Evolutionary conservation across 2,329 filamentous ascomycete species (phyloP).

Genomic region (Stemphylium lycopersici): DNA sequence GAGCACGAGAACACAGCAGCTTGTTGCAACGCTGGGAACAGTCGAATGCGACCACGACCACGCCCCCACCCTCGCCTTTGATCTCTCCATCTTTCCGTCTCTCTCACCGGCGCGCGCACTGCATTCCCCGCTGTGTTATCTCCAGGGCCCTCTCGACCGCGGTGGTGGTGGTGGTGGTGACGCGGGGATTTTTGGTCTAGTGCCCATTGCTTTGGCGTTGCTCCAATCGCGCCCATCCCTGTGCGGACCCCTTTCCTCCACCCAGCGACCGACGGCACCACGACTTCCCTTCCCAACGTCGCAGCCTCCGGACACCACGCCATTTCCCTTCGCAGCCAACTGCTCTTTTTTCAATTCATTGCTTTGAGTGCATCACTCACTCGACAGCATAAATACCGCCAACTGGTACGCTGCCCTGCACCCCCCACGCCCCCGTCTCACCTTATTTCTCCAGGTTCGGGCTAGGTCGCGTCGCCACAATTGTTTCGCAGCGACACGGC

Average conservation of each 20-base stretch:
- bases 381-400: conserved; percentile 45
- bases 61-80: conserved; percentile 1
- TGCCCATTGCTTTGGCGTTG: conserved; percentile 42
- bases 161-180: conserved; percentile 17
- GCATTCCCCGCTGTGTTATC: conserved; percentile 6
- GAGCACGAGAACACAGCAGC: conserved; percentile 23
- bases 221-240: conserved; percentile 41
- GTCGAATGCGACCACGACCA: conserved; percentile 24
- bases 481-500: conserved; percentile 35
- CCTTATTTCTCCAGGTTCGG: conserved; percentile 42
- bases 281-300: conserved; percentile 44
- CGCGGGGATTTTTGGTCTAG: conserved; percentile 44
- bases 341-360: conserved; percentile 32
- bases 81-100: not conserved
- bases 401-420: conserved; percentile 44
- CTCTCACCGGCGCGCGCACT: not conserved
- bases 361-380: conserved; percentile 43
- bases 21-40: not conserved
- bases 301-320: conserved; percentile 39
- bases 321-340: conserved; percentile 34
- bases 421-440: conserved; percentile 33
- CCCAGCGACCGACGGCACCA: conserved; percentile 39
- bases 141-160: conserved; percentile 8
- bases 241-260: conserved; percentile 48
- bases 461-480: conserved; percentile 42